Evolutionary conservation across 257 asterid genomes (phyloP), one percentile per base, ranked within the genome.

Genomic region (Verbena officinalis): DNA sequence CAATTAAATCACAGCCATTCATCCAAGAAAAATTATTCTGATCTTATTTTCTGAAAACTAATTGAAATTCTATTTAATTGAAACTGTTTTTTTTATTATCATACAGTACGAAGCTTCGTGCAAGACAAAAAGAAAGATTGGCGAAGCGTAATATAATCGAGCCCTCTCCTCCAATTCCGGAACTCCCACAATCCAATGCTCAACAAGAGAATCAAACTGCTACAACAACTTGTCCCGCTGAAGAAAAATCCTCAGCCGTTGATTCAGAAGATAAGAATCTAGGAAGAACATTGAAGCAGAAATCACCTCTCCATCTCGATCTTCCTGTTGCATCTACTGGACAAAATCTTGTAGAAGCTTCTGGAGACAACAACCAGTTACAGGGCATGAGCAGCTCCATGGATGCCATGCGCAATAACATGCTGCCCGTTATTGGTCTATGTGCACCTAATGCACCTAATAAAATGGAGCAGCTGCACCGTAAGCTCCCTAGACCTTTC

Each of bases 51-150:
- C 74, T 56, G 20, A 17, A 48, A 39, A 14, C 33, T 20, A 16
- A 10, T 59, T 40, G 21, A 44, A 54, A 52, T 20, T n/a, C 21
- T 39, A 62, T 44, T 20, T 51, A 21, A 3, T 42, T 39, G 56
- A 68, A 3, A 30, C 61, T 24, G 30, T 24, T 46, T 61, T 24
- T 46, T 61, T 65, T 50, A 20, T 43, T 70, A 20, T 69, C 61
- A 70, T 13, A 74, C 91, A 93, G 99, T 76, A 55, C 76, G 36
- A 90, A 80, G 83, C 97, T 94, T 74, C 96, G 97, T 39, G 85
- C 90, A 14, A 78, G 96, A 78, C 97, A 90, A 73, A 94, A 86
- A 34, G 92, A 84, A 75, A 77, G 95, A 69, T 22, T 94, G 71
- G 85, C 89, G 22, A 78, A 56, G 73, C 76, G 81, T 70, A 79